These are phyloP conservation scores for Carex kokanica DNA, from an alignment of 176 grass and related monocot genomes.

Conservation along the genomic window DNA sequence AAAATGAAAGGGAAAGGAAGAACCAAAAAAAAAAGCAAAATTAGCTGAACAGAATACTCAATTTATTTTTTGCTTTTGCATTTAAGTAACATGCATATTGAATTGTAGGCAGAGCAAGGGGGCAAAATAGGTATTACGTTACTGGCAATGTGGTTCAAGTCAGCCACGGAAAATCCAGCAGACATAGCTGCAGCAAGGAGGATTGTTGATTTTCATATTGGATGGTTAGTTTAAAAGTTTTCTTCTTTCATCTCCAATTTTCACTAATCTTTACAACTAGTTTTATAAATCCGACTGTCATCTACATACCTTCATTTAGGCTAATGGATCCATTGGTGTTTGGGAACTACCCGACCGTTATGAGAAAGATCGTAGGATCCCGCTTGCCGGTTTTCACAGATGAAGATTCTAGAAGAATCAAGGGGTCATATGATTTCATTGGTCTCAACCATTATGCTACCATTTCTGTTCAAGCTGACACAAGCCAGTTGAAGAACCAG, in stretches of 20 bases:
- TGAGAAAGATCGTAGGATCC: constrained; percentile 45
- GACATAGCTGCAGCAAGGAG: constrained; percentile 52
- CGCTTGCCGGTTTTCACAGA: constrained; percentile 39
- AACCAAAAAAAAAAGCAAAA: not conserved
- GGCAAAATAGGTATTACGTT: constrained; percentile 66
- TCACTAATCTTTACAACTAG: not conserved
- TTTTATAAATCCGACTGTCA: not conserved
- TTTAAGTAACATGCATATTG: not conserved
- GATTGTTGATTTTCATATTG: constrained; percentile 65
- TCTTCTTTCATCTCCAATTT: not conserved
- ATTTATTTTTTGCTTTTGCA: not conserved
- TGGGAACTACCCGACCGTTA: constrained; percentile 65
- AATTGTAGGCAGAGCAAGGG: constrained; percentile 41
- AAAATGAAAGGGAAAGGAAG: not conserved
- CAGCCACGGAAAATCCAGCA: constrained; percentile 22
- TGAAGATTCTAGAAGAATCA: constrained; percentile 40
- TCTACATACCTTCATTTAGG: constrained; percentile 32
- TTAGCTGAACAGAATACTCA: not conserved
- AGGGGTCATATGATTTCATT: constrained; percentile 61
- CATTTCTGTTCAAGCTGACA: not conserved
- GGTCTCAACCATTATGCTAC: constrained; percentile 65
- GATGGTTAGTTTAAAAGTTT: constrained; percentile 42
- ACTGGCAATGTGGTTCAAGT: constrained; percentile 55
- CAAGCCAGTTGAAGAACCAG: not conserved
- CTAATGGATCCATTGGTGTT: constrained; percentile 59